Conservation (phyloP, 2,329 filamentous ascomycete genomes). For the Fusarium sp. region DNA sequence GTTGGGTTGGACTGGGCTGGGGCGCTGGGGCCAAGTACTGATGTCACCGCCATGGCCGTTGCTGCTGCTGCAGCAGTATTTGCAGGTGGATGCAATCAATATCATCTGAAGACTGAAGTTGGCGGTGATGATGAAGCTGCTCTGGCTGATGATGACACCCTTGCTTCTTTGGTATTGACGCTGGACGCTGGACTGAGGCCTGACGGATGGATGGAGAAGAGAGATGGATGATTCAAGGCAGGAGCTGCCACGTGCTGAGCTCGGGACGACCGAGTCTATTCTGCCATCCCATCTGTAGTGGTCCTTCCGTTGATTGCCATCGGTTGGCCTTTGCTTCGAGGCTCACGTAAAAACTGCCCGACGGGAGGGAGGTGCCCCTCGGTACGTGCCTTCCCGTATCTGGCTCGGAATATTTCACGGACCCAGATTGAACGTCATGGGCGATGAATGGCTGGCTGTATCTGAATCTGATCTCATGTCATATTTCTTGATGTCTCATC, state of each 20-base stretch:
- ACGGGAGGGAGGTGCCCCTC: not conserved
- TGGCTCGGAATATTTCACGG: slow-evolving; percentile 2
- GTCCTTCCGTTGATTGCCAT: slow-evolving; percentile 13
- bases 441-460: not conserved
- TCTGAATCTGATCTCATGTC: slow-evolving; percentile 7
- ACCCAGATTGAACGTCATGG: not conserved
- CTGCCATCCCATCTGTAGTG: slow-evolving; percentile 3
- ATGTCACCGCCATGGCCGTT: slow-evolving; percentile 3
- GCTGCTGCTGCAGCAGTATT: not conserved
- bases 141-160: slow-evolving; percentile 8
- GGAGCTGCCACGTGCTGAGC: slow-evolving; percentile 32
- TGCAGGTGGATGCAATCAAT: not conserved
- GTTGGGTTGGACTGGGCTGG: not conserved
- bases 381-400: not conserved
- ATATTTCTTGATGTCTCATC: not conserved
- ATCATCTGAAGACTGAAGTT: not conserved
- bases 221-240: slow-evolving; percentile 1
- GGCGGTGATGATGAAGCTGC: slow-evolving; percentile 1
- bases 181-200: slow-evolving; percentile 25
- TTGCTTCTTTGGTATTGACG: slow-evolving; percentile 1
- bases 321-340: not conserved
- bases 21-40: slow-evolving; percentile 1
- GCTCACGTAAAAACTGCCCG: not conserved
- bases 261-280: slow-evolving; percentile 19
- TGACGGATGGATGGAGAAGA: not conserved